Evolutionary conservation across 768 basidiomycete species (phyloP).

Genomic region (Boletales sp.): DNA sequence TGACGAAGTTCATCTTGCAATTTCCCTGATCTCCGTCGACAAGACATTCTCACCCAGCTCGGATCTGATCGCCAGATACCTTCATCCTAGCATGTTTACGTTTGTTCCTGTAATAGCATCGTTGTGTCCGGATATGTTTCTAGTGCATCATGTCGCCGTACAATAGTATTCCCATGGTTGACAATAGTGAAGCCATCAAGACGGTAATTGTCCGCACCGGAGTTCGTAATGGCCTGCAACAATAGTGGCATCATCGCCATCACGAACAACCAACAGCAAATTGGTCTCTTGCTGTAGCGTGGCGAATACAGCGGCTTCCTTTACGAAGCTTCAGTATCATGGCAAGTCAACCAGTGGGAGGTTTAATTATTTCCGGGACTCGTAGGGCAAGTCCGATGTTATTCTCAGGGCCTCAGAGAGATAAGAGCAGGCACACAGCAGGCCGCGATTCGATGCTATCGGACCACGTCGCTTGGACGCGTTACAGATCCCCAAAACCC

Average conservation of each 20-base stretch:
- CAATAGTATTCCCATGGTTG: slow-evolving; percentile 1
- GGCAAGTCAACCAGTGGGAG: too few species aligned
- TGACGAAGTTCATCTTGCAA: slow-evolving; percentile 60
- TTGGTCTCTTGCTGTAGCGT: background rate
- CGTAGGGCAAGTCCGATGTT: too few species aligned
- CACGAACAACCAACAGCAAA: slow-evolving; percentile 1
- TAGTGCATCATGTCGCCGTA: background rate
- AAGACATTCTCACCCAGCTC: background rate
- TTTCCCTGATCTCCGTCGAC: slow-evolving; percentile 47
- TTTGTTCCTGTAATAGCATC: slow-evolving; percentile 7
- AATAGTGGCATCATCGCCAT: slow-evolving; percentile 2
- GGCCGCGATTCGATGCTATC: background rate
- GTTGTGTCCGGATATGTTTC: slow-evolving; percentile 17
- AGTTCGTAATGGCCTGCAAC: background rate
- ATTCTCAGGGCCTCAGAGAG: background rate
- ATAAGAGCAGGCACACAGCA: background rate
- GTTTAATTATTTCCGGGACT: too few species aligned
- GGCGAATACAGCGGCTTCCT: background rate
- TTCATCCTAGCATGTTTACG: slow-evolving; percentile 1
- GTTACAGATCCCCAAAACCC: background rate
- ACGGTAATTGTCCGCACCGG: slow-evolving; percentile 10
- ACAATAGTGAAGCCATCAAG: background rate
- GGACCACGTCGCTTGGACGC: background rate
- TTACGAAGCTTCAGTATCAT: too few species aligned
- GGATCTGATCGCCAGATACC: slow-evolving; percentile 2